Evolutionary conservation across 169 alveolate genomes (phyloP).

Genomic region (Amoebophrya sp.): DNA sequence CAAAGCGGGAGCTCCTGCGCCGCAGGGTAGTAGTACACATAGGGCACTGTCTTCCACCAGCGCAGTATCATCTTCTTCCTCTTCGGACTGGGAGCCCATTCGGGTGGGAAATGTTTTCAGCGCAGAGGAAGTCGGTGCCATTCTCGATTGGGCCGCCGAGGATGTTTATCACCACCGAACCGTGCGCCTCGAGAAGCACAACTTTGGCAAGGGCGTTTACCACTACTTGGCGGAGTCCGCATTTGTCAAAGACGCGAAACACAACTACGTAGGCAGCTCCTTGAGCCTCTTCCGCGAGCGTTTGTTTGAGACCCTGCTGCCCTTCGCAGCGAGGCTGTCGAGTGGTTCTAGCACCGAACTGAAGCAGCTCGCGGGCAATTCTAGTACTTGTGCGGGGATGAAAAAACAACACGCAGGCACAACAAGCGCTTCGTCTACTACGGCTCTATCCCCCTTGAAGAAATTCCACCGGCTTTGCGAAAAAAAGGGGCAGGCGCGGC

Average conservation of each 20-base stretch:
- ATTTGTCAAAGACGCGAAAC: no score
- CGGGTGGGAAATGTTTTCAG: background rate
- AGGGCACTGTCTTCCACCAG: background rate
- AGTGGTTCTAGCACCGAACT: no score
- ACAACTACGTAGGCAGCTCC: no score
- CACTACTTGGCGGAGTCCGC: background rate
- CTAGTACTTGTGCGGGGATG: no score
- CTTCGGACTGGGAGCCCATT: background rate
- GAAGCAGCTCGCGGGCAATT: no score
- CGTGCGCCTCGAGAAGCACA: background rate
- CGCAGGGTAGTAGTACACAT: background rate
- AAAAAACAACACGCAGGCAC: no score
- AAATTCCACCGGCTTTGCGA: background rate
- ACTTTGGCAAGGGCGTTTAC: background rate
- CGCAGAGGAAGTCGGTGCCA: background rate
- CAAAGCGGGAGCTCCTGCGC: background rate
- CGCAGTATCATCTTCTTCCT: background rate
- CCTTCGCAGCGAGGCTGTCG: no score
- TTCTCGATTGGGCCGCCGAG: background rate
- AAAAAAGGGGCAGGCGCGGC: background rate
- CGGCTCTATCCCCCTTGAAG: no score
- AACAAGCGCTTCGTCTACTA: no score
- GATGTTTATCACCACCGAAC: background rate
- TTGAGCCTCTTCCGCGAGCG: no score
- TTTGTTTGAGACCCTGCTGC: no score